A percentile compares a stretch with the other conserved stretches of the same genome.
phyloP scores from a whole-genome alignment of 2,329 filamentous ascomycete species.

The Sporothrix dimorphospora region DNA sequence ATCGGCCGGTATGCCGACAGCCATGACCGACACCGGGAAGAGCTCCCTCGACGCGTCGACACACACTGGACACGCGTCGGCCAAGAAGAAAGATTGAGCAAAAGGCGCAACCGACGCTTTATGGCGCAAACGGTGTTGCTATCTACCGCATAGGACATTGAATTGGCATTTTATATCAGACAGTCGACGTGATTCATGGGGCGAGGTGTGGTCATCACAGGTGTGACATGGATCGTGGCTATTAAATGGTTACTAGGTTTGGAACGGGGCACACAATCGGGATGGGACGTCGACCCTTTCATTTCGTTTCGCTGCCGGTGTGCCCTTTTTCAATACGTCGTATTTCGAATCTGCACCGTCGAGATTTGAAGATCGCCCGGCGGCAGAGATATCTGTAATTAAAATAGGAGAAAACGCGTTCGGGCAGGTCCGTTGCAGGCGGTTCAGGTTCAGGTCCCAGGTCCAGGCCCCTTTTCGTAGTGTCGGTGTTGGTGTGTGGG shows the following conservation, averaged over 20 bases:
- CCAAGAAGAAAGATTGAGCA: background rate
- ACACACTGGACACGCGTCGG: background rate
- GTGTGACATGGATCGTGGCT: background rate
- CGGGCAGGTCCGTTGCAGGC: background rate
- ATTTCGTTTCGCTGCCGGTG: background rate
- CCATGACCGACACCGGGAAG: background rate
- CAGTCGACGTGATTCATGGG: background rate
- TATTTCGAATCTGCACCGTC: background rate
- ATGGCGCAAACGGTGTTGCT: background rate
- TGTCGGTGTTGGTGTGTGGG: conserved; percentile 26
- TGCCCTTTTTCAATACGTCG: background rate
- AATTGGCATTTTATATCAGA: background rate
- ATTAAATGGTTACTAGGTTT: background rate
- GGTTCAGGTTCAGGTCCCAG: background rate
- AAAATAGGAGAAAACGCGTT: background rate
- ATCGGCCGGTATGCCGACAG: background rate
- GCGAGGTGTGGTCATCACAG: background rate
- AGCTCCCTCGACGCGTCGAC: background rate
- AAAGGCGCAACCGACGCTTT: background rate
- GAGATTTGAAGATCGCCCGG: background rate
- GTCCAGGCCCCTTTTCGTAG: background rate
- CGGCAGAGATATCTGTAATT: background rate
- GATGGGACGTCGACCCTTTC: background rate
- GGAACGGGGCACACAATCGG: too few species aligned
- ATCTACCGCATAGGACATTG: background rate